Conservation (phyloP, 352 stramenopile species). For the Phytophthora europaea region DNA sequence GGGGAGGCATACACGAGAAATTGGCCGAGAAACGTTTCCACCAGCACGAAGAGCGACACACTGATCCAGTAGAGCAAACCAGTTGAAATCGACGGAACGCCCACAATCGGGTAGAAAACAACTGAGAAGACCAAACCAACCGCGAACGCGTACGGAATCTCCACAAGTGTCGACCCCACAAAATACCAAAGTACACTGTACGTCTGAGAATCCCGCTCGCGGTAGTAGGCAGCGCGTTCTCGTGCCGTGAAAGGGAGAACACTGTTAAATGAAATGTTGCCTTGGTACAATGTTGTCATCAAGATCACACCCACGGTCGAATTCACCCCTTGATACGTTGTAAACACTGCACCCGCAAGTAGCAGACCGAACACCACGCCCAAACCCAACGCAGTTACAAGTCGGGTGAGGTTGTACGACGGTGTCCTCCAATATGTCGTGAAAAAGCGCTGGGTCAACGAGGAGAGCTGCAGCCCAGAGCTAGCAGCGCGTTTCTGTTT, state of each 20-base stretch:
- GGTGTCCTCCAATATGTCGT: slow-evolving; percentile 75
- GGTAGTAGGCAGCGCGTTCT: slow-evolving; percentile 20
- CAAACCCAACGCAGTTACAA: slow-evolving; percentile 77
- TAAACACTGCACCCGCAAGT: slow-evolving; percentile 53
- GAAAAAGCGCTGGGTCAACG: slow-evolving; percentile 58
- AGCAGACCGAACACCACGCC: slow-evolving; percentile 83
- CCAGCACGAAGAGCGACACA: slow-evolving; percentile 25
- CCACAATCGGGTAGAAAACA: slow-evolving; percentile 31
- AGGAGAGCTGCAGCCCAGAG: slow-evolving; percentile 41
- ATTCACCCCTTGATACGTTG: slow-evolving; percentile 62
- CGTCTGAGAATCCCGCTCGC: slow-evolving; percentile 19
- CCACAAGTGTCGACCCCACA: slow-evolving; percentile 7
- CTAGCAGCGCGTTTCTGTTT: slow-evolving; percentile 49
- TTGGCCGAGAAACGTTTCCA: slow-evolving; percentile 43
- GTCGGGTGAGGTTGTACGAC: slow-evolving; percentile 87
- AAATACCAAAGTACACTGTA: slow-evolving; percentile 28
- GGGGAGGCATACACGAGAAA: slow-evolving; percentile 25
- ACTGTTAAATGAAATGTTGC: slow-evolving; percentile 20
- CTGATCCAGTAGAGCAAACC: slow-evolving; percentile 35
- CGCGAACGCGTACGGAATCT: slow-evolving; percentile 25
- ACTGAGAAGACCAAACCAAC: slow-evolving; percentile 17
- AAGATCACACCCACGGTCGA: slow-evolving; percentile 45
- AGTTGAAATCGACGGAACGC: slow-evolving; percentile 25
- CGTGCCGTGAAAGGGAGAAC: slow-evolving; percentile 16
- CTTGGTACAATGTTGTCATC: slow-evolving; percentile 26